Percentiles rank a stretch among this genome's conserved stretches.
phyloP scores from a whole-genome alignment of 768 basidiomycete genomes.

The Russula lepida region DNA sequence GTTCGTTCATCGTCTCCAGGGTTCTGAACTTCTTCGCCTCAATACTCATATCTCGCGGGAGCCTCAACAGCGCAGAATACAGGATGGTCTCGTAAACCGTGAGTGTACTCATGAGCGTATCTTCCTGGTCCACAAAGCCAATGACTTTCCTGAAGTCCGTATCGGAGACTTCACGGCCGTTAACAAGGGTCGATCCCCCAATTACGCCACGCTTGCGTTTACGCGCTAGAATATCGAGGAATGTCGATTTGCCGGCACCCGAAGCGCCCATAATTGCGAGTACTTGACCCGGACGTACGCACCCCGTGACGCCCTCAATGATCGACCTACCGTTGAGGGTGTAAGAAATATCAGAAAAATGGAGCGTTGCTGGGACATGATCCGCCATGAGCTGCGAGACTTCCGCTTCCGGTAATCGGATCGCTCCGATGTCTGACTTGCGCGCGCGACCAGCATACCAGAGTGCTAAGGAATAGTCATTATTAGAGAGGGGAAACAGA shows the following conservation, averaged over 20 bases:
- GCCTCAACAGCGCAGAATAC: conserved; percentile 81
- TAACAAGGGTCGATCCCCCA: conserved; percentile 69
- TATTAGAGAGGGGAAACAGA: background rate
- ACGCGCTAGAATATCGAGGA: conserved; percentile 91
- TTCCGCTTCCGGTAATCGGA: conserved; percentile 75
- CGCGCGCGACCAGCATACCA: conserved; percentile 87
- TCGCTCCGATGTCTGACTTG: conserved; percentile 57
- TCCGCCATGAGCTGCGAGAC: conserved; percentile 83
- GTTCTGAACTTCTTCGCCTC: conserved; percentile 94
- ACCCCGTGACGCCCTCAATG: conserved; percentile 74
- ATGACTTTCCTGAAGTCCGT: conserved; percentile 75
- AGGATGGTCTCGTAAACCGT: conserved; percentile 98
- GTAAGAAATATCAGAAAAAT: conserved; percentile 83
- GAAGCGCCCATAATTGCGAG: conserved; percentile 97
- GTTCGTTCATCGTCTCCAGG: conserved; percentile 90
- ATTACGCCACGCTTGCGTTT: conserved; percentile 80
- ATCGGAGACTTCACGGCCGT: conserved; percentile 71
- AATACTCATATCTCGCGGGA: conserved; percentile 91
- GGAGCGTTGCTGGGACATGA: conserved; percentile 89
- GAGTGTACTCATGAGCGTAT: conserved; percentile 92
- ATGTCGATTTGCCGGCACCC: conserved; percentile 92
- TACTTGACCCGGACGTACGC: conserved; percentile 80
- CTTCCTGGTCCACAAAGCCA: conserved; percentile 98
- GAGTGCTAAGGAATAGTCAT: conserved; percentile 40
- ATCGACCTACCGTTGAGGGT: conserved; percentile 57